These are phyloP conservation scores for Cladophialophora yegresii DNA, from an alignment of 2,329 filamentous ascomycete genomes.

Conservation along the genomic window DNA sequence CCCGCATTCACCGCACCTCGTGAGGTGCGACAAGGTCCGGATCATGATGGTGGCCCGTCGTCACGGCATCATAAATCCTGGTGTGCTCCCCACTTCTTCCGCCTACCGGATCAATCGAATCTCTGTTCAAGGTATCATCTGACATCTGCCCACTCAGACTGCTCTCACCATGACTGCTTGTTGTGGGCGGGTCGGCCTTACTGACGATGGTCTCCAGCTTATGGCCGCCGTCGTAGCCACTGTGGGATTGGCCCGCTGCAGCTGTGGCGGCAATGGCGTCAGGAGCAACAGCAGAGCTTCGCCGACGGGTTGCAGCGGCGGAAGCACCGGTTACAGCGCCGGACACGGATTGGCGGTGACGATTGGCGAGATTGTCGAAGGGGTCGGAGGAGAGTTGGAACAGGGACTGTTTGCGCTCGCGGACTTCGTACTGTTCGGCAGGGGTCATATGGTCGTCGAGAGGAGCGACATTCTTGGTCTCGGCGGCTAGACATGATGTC, in stretches of 20 bases:
- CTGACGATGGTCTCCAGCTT: slow-evolving; percentile 32
- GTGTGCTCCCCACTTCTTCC: slow-evolving; percentile 16
- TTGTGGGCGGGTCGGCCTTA: slow-evolving; percentile 20
- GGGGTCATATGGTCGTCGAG: slow-evolving; percentile 23
- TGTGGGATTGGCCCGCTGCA: slow-evolving; percentile 14
- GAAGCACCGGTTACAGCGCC: slow-evolving; percentile 28
- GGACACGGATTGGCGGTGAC: slow-evolving; percentile 34
- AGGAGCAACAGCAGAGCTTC: slow-evolving; percentile 35
- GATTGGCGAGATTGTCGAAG: slow-evolving; percentile 31
- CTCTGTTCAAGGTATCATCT: slow-evolving; percentile 13
- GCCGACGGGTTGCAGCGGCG: slow-evolving; percentile 31
- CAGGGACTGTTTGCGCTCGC: slow-evolving; percentile 34
- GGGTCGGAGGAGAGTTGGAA: slow-evolving; percentile 34
- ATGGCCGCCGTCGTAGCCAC: slow-evolving; percentile 28
- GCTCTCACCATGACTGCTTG: slow-evolving; percentile 3
- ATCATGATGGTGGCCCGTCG: slow-evolving; percentile 24
- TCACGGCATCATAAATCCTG: slow-evolving; percentile 21
- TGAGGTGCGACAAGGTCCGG: slow-evolving; percentile 29
- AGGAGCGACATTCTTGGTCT: slow-evolving; percentile 11
- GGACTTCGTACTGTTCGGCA: slow-evolving; percentile 34
- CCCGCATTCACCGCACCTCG: slow-evolving; percentile 23
- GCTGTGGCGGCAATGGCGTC: slow-evolving; percentile 22
- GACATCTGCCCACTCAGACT: slow-evolving; percentile 16
- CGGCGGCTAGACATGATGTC: slow-evolving; percentile 9
- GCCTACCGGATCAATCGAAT: slow-evolving; percentile 6